These are phyloP conservation scores for Larix sibirica DNA, from an alignment of 83 land plant genomes.

Conservation along the genomic window DNA sequence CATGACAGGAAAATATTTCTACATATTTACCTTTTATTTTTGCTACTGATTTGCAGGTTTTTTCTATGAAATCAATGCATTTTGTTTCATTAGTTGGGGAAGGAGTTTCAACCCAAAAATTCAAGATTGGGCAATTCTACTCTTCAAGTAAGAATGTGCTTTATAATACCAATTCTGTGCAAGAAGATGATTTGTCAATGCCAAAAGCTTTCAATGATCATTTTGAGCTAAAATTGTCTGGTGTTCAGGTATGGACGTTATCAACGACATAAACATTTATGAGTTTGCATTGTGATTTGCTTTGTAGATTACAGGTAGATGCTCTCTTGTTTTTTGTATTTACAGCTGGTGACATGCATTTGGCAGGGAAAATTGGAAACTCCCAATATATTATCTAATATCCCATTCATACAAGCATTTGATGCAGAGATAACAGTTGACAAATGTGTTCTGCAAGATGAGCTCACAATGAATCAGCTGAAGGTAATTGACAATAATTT, in stretches of 20 bases:
- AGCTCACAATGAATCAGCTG: slow-evolving; percentile 40
- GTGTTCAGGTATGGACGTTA: slow-evolving; percentile 33
- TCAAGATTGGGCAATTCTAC: neutral
- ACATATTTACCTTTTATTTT: neutral
- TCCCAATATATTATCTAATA: slow-evolving; percentile 14
- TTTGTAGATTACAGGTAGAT: neutral
- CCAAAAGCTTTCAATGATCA: slow-evolving; percentile 43
- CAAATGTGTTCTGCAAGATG: slow-evolving; percentile 52
- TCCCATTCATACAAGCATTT: slow-evolving; percentile 41
- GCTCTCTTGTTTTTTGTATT: neutral
- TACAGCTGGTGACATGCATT: neutral
- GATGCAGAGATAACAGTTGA: slow-evolving; percentile 23
- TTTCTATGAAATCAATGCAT: slow-evolving; percentile 9
- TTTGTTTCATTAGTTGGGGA: slow-evolving; percentile 8
- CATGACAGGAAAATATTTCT: neutral
- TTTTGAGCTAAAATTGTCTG: slow-evolving; percentile 36
- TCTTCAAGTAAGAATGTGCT: neutral
- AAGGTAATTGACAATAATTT: slow-evolving; percentile 31
- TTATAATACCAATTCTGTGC: neutral
- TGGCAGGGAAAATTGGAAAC: slow-evolving; percentile 40
- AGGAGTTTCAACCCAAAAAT: neutral
- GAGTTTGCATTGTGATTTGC: slow-evolving; percentile 2
- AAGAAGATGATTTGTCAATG: slow-evolving; percentile 12
- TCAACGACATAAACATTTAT: neutral
- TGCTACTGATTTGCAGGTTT: slow-evolving; percentile 1